Conservation (phyloP, 179 eudicot genomes). For the Silene vulgaris region DNA sequence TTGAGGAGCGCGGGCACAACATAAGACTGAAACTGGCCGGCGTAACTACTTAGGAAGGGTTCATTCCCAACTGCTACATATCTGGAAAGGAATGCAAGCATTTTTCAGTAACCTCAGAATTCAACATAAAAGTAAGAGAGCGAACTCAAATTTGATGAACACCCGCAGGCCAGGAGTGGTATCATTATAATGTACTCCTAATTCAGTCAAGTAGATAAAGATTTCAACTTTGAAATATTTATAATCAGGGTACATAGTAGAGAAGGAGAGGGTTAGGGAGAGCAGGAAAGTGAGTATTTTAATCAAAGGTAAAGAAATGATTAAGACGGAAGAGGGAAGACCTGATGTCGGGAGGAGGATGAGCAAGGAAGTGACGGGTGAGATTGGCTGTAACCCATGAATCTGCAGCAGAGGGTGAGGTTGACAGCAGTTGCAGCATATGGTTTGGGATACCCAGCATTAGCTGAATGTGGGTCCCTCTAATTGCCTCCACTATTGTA, state of each 20-base stretch:
- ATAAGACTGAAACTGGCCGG: slow-evolving; percentile 4
- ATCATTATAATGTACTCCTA: too few relatives aligned
- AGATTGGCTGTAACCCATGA: slow-evolving; percentile 70
- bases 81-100: slow-evolving; percentile 33
- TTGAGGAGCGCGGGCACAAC: slow-evolving; percentile 11
- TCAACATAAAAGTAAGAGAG: too few relatives aligned
- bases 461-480: slow-evolving; percentile 55
- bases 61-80: slow-evolving; percentile 91
- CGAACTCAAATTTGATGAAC: too few relatives aligned
- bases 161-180: too few relatives aligned
- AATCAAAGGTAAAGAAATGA: too few relatives aligned
- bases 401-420: slow-evolving; percentile 58
- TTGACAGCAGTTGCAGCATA: slow-evolving; percentile 37
- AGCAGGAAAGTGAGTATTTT: background rate
- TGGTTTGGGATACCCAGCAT: slow-evolving; percentile 85
- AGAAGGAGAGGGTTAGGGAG: too few relatives aligned
- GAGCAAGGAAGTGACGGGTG: slow-evolving; percentile 38
- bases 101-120: background rate
- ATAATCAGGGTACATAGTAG: too few relatives aligned
- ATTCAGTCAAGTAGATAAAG: too few relatives aligned
- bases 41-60: slow-evolving; percentile 31
- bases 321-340: background rate
- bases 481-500: slow-evolving; percentile 35
- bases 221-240: too few relatives aligned
- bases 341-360: slow-evolving; percentile 57